These are phyloP conservation scores for Eucalyptus marginata DNA, from an alignment of 345 rosid species.

Conservation along the genomic window DNA sequence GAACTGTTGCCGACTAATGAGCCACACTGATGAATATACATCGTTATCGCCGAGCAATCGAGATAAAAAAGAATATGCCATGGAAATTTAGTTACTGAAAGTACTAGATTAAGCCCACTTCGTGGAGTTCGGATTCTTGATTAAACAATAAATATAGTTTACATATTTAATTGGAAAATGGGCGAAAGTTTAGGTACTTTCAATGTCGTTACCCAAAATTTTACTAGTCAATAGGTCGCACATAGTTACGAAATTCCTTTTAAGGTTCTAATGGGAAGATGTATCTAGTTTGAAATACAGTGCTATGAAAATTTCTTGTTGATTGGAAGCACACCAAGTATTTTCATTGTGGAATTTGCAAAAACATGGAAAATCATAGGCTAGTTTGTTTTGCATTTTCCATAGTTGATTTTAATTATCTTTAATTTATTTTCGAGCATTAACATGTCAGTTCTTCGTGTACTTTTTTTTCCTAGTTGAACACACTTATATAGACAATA, in stretches of 20 bases:
- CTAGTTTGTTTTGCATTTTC: too few species aligned
- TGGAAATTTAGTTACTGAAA: not conserved
- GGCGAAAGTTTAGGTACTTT: not conserved
- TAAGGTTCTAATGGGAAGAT: not conserved
- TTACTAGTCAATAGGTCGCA: not conserved
- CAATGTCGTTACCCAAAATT: not conserved
- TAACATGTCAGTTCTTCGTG: too few species aligned
- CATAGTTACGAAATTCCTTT: not conserved
- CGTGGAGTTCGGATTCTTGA: rapidly evolving
- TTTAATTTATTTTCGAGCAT: too few species aligned
- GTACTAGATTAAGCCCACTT: rapidly evolving
- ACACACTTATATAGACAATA: too few species aligned
- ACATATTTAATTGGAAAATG: not conserved
- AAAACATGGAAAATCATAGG: too few species aligned
- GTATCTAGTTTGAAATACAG: not conserved
- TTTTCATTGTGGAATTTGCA: not conserved
- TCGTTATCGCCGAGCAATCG: not conserved
- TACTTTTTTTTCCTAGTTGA: too few species aligned
- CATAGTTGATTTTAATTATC: too few species aligned
- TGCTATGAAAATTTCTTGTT: not conserved
- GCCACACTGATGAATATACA: not conserved
- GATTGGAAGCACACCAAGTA: not conserved
- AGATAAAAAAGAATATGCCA: not conserved
- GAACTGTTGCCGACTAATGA: not conserved
- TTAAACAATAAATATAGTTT: not conserved